These are phyloP conservation scores for Phyllosticta ampelicida DNA, from an alignment of 2,329 filamentous ascomycete species.

Conservation along the genomic window DNA sequence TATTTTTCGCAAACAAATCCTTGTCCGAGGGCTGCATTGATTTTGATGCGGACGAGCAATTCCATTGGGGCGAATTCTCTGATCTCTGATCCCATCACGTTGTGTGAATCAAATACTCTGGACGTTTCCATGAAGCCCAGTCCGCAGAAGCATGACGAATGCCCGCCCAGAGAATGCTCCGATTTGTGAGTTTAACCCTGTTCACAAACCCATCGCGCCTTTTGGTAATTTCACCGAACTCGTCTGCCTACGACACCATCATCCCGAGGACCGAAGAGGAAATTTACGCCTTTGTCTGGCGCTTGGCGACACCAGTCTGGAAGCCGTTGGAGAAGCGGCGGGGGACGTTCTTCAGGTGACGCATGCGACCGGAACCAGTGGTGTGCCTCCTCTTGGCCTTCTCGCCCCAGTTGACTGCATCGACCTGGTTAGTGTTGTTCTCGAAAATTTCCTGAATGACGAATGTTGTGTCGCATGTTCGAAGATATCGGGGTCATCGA, in stretches of 20 bases:
- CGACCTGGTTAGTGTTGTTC: constrained; percentile 18
- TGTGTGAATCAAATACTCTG: background rate
- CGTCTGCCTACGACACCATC: constrained; percentile 6
- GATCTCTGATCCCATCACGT: constrained; percentile 8
- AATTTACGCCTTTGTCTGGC: constrained; percentile 23
- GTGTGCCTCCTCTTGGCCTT: constrained; percentile 99
- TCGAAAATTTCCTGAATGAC: background rate
- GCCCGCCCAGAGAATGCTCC: constrained; percentile 8
- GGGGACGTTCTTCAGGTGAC: constrained; percentile 84
- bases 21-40: background rate
- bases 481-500: constrained; percentile 1
- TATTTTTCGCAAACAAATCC: background rate
- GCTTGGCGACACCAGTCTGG: constrained; percentile 81
- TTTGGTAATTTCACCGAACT: constrained; percentile 6
- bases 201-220: constrained; percentile 7
- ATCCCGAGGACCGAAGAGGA: background rate
- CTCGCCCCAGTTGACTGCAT: constrained; percentile 95
- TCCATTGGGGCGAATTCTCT: constrained; percentile 10
- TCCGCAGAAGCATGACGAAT: constrained; percentile 5
- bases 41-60: constrained; percentile 4
- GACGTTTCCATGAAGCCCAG: constrained; percentile 1
- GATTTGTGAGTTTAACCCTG: constrained; percentile 4
- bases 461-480: constrained; percentile 2
- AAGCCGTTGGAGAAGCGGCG: constrained; percentile 97
- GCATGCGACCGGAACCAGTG: constrained; percentile 90